Percentiles rank a stretch among this genome's conserved stretches.
These are phyloP conservation scores for Dactylorhiza incarnata DNA, from an alignment of 106 monocot species.

Conservation along the genomic window DNA sequence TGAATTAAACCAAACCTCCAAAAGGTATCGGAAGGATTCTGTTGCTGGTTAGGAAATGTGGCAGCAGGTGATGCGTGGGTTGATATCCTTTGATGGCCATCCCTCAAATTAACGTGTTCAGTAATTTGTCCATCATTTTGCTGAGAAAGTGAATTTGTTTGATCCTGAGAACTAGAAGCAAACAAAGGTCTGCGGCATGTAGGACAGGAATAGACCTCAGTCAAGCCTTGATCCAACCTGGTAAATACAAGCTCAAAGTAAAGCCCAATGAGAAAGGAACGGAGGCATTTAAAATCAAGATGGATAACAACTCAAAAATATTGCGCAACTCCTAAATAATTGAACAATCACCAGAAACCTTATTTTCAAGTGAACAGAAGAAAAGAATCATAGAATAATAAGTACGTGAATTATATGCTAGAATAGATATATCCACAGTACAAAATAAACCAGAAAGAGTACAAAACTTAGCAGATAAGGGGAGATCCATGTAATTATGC, in stretches of 20 bases:
- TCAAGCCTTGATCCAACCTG: constrained; percentile 92
- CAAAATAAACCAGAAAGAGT: neutral
- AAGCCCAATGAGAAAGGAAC: neutral
- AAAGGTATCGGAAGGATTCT: constrained; percentile 33
- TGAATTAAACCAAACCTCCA: constrained; percentile 52
- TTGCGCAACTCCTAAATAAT: neutral
- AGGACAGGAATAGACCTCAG: constrained; percentile 86
- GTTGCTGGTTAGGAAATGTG: constrained; percentile 33
- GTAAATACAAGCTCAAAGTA: neutral
- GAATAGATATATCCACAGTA: neutral
- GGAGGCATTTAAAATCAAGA: neutral
- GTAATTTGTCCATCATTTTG: constrained; percentile 23
- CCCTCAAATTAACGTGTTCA: constrained; percentile 27
- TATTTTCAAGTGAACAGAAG: neutral
- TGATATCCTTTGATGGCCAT: constrained; percentile 29
- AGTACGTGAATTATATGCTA: neutral
- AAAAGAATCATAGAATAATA: neutral
- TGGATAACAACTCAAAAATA: neutral
- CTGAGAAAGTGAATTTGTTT: constrained; percentile 17
- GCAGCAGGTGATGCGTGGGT: constrained; percentile 22
- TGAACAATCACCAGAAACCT: neutral
- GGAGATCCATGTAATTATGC: too few relatives aligned
- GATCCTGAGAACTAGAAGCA: constrained; percentile 21
- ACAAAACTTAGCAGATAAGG: neutral
- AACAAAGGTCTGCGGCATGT: constrained; percentile 95